Conservation (phyloP, 805 yeast genomes). For the Limtongia smithiae region DNA sequence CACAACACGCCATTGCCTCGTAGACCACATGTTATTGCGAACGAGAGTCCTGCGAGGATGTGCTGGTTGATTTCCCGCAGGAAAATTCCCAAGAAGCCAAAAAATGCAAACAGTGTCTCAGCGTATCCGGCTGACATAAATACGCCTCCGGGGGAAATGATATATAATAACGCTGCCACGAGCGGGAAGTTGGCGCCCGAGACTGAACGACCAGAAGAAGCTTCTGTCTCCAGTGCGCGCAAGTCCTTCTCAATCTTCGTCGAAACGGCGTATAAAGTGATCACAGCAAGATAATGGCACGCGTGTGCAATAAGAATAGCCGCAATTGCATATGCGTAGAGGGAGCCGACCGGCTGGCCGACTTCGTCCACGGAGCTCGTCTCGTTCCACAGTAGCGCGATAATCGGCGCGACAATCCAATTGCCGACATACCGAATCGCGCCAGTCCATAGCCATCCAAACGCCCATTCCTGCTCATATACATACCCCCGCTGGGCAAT, state of each 20-base stretch:
- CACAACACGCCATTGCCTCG: constrained; percentile 74
- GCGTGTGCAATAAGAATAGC: constrained; percentile 52
- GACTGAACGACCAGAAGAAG: constrained; percentile 4
- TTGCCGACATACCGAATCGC: constrained; percentile 11
- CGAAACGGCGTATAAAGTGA: constrained; percentile 53
- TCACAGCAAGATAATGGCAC: constrained; percentile 49
- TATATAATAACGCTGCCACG: constrained; percentile 46
- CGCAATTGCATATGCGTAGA: constrained; percentile 45
- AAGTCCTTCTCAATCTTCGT: constrained; percentile 27
- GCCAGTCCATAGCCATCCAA: constrained; percentile 66
- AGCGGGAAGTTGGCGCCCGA: constrained; percentile 32
- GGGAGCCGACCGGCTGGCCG: constrained; percentile 25
- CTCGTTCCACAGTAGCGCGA: constrained; percentile 3
- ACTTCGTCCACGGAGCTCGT: constrained; percentile 11
- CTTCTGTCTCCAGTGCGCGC: not conserved
- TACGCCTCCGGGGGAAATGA: constrained; percentile 75
- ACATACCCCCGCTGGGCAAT: constrained; percentile 48
- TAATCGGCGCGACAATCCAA: constrained; percentile 8
- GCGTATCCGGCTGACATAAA: constrained; percentile 72
- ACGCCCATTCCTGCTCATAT: constrained; percentile 92
- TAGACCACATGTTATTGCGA: constrained; percentile 57
- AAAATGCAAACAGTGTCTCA: constrained; percentile 65
- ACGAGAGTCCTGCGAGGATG: constrained; percentile 50
- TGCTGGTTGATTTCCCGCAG: constrained; percentile 43
- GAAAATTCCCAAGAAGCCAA: constrained; percentile 55